phyloP scores from a whole-genome alignment of 2,329 filamentous ascomycete species.

The Shiraia sp. region DNA sequence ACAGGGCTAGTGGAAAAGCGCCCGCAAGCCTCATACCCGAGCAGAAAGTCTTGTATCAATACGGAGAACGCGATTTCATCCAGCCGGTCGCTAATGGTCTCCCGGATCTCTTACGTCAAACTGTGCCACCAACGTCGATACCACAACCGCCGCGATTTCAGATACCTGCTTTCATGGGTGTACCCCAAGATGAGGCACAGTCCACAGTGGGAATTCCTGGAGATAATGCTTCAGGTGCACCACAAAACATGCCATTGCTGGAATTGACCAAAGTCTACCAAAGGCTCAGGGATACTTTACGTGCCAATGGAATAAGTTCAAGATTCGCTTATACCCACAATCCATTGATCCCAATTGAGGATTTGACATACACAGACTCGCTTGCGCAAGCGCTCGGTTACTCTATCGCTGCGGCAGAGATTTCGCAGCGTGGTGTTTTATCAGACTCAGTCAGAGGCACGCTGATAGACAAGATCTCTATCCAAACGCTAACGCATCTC shows the following conservation, averaged over 20 bases:
- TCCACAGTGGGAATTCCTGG: conserved; percentile 26
- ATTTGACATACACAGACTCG: conserved; percentile 59
- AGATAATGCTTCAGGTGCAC: conserved; percentile 20
- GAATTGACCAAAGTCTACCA: conserved; percentile 61
- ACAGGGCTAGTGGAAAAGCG: conserved; percentile 27
- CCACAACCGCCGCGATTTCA: conserved; percentile 28
- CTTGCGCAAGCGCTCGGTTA: conserved; percentile 73
- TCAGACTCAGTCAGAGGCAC: conserved; percentile 69
- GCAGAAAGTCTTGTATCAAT: conserved; percentile 56
- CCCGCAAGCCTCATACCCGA: conserved; percentile 40
- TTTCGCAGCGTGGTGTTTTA: conserved; percentile 84
- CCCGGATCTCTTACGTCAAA: conserved; percentile 36
- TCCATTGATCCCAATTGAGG: conserved; percentile 46
- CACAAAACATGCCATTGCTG: conserved; percentile 34
- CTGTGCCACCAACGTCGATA: conserved; percentile 21
- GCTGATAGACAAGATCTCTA: conserved; percentile 80
- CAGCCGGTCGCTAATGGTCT: conserved; percentile 52
- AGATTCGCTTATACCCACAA: conserved; percentile 50
- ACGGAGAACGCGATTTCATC: conserved; percentile 56
- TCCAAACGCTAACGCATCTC: conserved; percentile 82
- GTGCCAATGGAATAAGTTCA: conserved; percentile 54
- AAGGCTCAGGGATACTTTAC: conserved; percentile 60
- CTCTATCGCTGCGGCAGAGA: conserved; percentile 87
- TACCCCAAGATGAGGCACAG: conserved; percentile 26
- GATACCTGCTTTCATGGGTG: conserved; percentile 34